phyloP scores from a whole-genome alignment of 2,329 filamentous ascomycete species.

The Paraphaeosphaeria minitans region DNA sequence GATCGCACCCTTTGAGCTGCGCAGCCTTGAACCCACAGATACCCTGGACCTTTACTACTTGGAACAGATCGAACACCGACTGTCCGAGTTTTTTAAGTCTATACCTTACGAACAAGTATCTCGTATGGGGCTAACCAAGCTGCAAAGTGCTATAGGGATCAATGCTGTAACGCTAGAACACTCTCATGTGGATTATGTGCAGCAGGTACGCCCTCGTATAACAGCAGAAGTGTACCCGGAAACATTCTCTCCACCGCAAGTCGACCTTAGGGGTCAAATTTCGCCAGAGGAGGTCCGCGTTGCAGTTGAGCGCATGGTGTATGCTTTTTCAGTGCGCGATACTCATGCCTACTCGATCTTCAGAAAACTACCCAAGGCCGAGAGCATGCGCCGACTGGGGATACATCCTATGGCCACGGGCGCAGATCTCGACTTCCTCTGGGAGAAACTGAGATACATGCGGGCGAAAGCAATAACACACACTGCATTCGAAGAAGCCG shows the following conservation, averaged over 20 bases:
- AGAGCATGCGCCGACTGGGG: constrained; percentile 19
- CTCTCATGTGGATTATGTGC: constrained; percentile 11
- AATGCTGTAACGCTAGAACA: no score
- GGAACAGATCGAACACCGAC: constrained; percentile 26
- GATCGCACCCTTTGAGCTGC: constrained; percentile 18
- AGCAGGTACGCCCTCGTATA: constrained; percentile 21
- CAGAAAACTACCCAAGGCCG: constrained; percentile 7
- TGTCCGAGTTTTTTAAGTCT: constrained; percentile 19
- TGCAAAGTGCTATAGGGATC: constrained; percentile 16
- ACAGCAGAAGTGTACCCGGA: constrained; percentile 21
- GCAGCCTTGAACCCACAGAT: not conserved
- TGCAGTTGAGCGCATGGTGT: constrained; percentile 25
- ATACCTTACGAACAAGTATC: constrained; percentile 16
- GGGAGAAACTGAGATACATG: constrained; percentile 25
- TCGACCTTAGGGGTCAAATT: constrained; percentile 33
- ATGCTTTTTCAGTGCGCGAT: constrained; percentile 13
- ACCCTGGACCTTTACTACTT: not conserved
- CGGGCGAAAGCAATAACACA: constrained; percentile 7
- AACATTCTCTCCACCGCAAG: constrained; percentile 15
- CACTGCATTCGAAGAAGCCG: constrained; percentile 5
- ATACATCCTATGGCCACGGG: constrained; percentile 34
- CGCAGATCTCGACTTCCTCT: constrained; percentile 27
- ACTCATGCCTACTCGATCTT: not conserved
- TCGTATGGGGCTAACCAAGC: constrained; percentile 2
- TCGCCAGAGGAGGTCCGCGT: constrained; percentile 30